Evolutionary conservation across 495 filamentous ascomycete species (phyloP), one percentile per base, ranked within the genome.

Genomic region (Aspergillus campestris): DNA sequence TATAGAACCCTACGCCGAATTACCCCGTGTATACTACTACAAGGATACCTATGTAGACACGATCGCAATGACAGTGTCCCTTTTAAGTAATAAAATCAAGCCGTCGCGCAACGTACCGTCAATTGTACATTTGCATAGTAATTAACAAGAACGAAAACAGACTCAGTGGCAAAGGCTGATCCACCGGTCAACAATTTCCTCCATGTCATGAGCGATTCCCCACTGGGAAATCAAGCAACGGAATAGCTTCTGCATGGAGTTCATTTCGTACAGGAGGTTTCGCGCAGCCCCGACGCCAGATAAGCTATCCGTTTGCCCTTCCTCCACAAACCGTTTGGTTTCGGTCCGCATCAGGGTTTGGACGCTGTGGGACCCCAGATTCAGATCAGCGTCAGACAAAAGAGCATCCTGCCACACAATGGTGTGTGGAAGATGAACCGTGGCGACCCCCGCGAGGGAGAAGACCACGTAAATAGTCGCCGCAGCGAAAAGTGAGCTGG

Each of bases 121-220:
- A 4, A 24, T 24, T 24, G 18, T 24, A 24, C 18, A 2, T 24
- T 4, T 24, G 18, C 1, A 24, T 24, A 4, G 18, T 4, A 24
- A 24, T 24, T 2, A 2, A 24, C 18, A 24, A 24, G 18, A 4
- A 2, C 18, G 4, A 24, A 4, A 24, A 2, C 4, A 24, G 18
- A 24, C 18, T 47, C 53, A 73, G 56, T 72, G 69, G 44, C 66
- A 72, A 1, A 71, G 48, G 8, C 62, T 56, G 48, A 71, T 74
- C 71, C 71, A 74, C 37, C 65, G 54, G 7, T 69, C 60, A 35
- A 73, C 46, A 35, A 72, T 64, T 34, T 70, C 62, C 40, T 68
- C 70, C 71, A 74, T 74, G 43, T 74, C 69, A 55, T 64, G 61
- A 13, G 71, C 71, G 45, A 74, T 64, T 0, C 71, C 70, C 71